These are phyloP conservation scores for Carex myosuroides DNA, from an alignment of 176 grass and related monocot species.

Conservation along the genomic window DNA sequence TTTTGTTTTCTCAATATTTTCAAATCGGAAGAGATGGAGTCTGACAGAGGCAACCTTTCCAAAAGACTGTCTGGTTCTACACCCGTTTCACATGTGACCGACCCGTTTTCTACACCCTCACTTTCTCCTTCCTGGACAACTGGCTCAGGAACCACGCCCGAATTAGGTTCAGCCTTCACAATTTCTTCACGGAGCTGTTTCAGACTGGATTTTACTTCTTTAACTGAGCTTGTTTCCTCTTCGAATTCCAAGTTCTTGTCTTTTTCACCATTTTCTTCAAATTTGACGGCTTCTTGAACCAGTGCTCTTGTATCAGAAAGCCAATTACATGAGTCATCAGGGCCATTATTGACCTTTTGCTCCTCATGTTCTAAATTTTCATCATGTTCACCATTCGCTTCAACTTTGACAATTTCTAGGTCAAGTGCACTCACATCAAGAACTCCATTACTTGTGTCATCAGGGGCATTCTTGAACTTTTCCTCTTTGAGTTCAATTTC, in stretches of 20 bases:
- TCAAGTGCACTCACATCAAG: neutral
- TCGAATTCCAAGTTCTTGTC: neutral
- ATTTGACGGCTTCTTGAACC: neutral
- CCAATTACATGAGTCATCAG: neutral
- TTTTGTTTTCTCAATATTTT: constrained; percentile 22
- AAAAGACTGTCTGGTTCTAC: neutral
- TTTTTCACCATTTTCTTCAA: constrained; percentile 14
- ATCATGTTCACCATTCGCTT: neutral
- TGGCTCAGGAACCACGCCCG: neutral
- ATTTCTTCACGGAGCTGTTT: constrained; percentile 9
- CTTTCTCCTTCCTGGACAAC: neutral
- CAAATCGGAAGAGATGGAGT: constrained; percentile 8
- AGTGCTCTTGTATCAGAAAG: neutral
- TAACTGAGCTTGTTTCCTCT: constrained; percentile 12
- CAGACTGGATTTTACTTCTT: constrained; percentile 14
- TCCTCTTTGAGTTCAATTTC: neutral
- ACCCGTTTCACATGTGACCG: neutral
- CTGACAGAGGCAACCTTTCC: neutral
- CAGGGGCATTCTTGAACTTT: neutral
- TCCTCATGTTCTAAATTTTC: neutral
- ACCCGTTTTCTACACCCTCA: neutral
- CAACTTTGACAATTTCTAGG: neutral
- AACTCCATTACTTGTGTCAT: neutral
- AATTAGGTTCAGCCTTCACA: constrained; percentile 3
- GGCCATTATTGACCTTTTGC: neutral